Conservation (phyloP, 176 grass and related monocot genomes). For the Carex parvula region DNA sequence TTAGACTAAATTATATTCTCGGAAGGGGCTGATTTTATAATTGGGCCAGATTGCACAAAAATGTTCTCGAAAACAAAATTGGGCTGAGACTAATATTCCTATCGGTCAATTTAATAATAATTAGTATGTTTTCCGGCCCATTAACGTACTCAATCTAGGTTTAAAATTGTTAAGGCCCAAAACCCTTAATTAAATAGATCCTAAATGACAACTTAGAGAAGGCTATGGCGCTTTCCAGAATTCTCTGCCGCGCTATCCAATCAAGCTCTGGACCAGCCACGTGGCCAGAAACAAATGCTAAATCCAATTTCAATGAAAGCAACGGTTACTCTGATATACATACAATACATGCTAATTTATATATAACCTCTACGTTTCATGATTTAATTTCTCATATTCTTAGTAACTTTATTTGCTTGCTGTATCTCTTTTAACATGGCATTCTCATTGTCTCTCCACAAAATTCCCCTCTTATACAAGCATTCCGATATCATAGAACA, state of each 20-base stretch:
- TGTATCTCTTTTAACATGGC: background rate
- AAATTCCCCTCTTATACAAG: background rate
- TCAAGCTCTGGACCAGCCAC: background rate
- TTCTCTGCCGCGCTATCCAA: conserved; percentile 1
- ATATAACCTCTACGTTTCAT: background rate
- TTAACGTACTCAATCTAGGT: background rate
- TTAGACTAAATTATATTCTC: no score
- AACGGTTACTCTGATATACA: background rate
- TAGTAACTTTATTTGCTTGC: background rate
- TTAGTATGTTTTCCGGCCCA: background rate
- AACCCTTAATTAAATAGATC: background rate
- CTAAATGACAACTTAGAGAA: background rate
- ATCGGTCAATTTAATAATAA: background rate
- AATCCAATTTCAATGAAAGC: conserved; percentile 2
- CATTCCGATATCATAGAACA: background rate
- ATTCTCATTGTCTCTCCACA: conserved; percentile 8
- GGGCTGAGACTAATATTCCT: background rate
- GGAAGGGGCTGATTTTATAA: background rate
- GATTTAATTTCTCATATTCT: background rate
- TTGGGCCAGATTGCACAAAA: background rate
- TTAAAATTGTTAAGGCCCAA: background rate
- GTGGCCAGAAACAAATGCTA: background rate
- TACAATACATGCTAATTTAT: background rate
- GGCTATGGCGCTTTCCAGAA: background rate
- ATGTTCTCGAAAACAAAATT: background rate